Evolutionary conservation across 495 filamentous ascomycete species (phyloP).

Genomic region (Articulospora tetracladia): DNA sequence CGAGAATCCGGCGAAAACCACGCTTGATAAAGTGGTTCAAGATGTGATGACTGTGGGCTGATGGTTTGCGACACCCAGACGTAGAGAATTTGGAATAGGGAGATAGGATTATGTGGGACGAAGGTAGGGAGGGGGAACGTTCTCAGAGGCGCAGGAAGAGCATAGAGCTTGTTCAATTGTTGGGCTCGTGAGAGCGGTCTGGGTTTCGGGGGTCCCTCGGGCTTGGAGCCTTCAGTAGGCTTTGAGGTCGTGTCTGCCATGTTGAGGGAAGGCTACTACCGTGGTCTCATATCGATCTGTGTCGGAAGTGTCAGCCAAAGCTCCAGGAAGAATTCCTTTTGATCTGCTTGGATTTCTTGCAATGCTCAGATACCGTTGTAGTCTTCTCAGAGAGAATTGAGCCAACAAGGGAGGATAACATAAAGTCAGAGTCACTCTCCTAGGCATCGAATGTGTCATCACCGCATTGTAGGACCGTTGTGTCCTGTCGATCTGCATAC

Average conservation of each 20-base stretch:
- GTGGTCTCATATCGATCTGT: conserved; percentile 19
- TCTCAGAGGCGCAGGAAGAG: conserved; percentile 71
- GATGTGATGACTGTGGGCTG: conserved; percentile 62
- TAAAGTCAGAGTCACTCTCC: conserved; percentile 69
- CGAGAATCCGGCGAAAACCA: conserved; percentile 75
- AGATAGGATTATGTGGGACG: conserved; percentile 90
- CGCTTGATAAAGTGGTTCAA: conserved; percentile 59
- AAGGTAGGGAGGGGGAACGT: conserved; percentile 80
- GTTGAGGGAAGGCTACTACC: conserved; percentile 12
- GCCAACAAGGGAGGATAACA: conserved; percentile 69
- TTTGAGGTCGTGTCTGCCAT: conserved; percentile 21
- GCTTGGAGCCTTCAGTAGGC: neutral
- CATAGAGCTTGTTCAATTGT: conserved; percentile 66
- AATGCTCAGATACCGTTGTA: conserved; percentile 99
- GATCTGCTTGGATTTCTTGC: conserved; percentile 3
- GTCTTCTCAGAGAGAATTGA: conserved; percentile 63
- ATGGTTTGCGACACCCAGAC: conserved; percentile 71
- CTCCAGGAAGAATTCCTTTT: neutral
- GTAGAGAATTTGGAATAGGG: conserved; percentile 72
- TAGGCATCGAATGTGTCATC: conserved; percentile 61
- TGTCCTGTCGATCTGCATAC: neutral
- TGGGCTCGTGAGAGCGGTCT: conserved; percentile 25
- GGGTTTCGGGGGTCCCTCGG: conserved; percentile 9
- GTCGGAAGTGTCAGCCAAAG: conserved; percentile 4
- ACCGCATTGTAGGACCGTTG: conserved; percentile 32